A percentile compares a stretch with the other conserved stretches of the same genome.
Conservation (phyloP, 1,284 basidiomycete genomes). For the Rhizoctonia solani region DNA sequence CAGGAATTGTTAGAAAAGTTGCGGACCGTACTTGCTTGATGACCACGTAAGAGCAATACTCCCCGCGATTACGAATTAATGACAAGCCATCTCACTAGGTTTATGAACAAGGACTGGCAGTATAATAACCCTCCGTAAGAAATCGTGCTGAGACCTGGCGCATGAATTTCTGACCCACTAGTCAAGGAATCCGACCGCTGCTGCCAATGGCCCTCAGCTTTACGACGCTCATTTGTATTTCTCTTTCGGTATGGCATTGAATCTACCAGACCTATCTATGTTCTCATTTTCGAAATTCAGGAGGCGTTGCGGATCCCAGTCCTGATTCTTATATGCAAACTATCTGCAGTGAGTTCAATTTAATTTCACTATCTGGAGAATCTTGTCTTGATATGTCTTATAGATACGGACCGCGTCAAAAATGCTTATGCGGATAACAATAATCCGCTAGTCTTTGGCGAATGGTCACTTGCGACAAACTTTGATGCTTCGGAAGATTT, state of each 20-base stretch:
- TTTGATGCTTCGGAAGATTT: slow-evolving; percentile 67
- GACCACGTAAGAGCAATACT: slow-evolving; percentile 25
- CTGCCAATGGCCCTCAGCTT: slow-evolving; percentile 64
- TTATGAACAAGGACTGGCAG: slow-evolving; percentile 80
- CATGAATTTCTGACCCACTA: not conserved
- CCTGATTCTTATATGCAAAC: slow-evolving; percentile 64
- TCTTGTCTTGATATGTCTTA: not conserved
- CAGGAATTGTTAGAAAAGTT: slow-evolving; percentile 4
- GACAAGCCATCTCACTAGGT: slow-evolving; percentile 50
- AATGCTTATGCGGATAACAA: slow-evolving; percentile 54
- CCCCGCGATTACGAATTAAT: not conserved
- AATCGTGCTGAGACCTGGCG: too few relatives aligned
- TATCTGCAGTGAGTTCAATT: slow-evolving; percentile 66
- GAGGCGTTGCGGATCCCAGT: slow-evolving; percentile 70
- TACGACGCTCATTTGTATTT: slow-evolving; percentile 81
- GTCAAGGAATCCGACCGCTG: slow-evolving; percentile 61
- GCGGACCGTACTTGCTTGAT: slow-evolving; percentile 33
- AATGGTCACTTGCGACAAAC: slow-evolving; percentile 73
- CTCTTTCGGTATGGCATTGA: slow-evolving; percentile 43
- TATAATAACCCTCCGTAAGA: slow-evolving; percentile 54
- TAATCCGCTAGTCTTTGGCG: slow-evolving; percentile 49
- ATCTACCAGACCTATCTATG: not conserved
- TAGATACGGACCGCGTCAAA: not conserved
- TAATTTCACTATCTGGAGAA: not conserved
- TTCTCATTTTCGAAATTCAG: not conserved